Percentiles rank a stretch among this genome's conserved stretches.
These are phyloP conservation scores for Ustilago nuda DNA, from an alignment of 1,284 basidiomycete genomes.

Conservation along the genomic window DNA sequence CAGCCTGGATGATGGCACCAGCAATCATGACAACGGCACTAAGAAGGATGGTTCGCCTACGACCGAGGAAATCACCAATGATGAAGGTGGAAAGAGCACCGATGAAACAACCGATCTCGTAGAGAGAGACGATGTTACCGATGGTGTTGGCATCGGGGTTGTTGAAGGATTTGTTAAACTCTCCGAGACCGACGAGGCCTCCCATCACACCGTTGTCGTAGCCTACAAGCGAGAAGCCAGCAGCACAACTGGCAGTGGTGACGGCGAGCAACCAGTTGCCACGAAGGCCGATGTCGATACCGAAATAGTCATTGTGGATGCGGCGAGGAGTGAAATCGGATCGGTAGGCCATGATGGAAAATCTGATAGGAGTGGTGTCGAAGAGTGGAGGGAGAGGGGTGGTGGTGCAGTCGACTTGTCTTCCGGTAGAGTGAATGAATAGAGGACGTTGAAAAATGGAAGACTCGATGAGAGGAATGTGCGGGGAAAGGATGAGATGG, in stretches of 20 bases:
- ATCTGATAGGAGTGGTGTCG: not conserved
- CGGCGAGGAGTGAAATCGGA: slow-evolving; percentile 30
- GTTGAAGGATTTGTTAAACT: slow-evolving; percentile 50
- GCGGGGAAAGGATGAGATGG: not conserved
- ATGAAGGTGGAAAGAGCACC: slow-evolving; percentile 46
- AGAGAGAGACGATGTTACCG: slow-evolving; percentile 54
- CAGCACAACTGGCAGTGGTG: slow-evolving; percentile 44
- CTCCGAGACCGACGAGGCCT: slow-evolving; percentile 19
- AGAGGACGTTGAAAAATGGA: not conserved
- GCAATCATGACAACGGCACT: slow-evolving; percentile 74
- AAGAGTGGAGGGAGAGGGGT: not conserved
- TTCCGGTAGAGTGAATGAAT: not conserved
- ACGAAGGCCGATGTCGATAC: slow-evolving; percentile 41
- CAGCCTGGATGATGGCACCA: slow-evolving; percentile 75
- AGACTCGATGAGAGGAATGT: not conserved
- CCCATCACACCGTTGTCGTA: slow-evolving; percentile 51
- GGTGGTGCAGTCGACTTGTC: not conserved
- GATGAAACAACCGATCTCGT: slow-evolving; percentile 51
- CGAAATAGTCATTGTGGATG: slow-evolving; percentile 36
- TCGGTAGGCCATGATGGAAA: slow-evolving; percentile 16
- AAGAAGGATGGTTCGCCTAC: slow-evolving; percentile 50
- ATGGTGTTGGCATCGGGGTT: slow-evolving; percentile 45
- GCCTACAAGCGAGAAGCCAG: slow-evolving; percentile 38
- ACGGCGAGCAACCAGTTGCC: slow-evolving; percentile 39
- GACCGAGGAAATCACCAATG: slow-evolving; percentile 41